phyloP scores from a whole-genome alignment of 352 stramenopile species.

The Phytopythium litorale region DNA sequence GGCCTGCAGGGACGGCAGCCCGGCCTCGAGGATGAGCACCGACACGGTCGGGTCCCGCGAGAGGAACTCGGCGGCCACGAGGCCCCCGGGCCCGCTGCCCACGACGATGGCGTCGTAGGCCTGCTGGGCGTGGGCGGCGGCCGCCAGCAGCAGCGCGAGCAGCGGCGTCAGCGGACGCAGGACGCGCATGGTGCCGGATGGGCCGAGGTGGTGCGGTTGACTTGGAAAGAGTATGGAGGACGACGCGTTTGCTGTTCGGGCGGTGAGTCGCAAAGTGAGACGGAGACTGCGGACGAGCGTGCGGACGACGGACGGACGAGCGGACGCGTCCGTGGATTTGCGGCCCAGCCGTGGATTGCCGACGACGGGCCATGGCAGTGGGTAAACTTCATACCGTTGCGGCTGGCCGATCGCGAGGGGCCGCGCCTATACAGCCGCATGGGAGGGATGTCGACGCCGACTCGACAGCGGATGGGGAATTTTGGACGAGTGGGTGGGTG shows the following conservation, averaged over 20 bases:
- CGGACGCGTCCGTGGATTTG: too few species aligned
- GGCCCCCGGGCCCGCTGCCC: conserved; percentile 47
- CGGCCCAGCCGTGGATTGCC: too few species aligned
- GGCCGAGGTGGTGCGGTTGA: not conserved
- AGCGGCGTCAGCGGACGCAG: not conserved
- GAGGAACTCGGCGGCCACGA: conserved; percentile 56
- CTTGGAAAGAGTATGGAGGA: not conserved
- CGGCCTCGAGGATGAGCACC: conserved; percentile 61
- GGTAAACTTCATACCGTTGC: too few species aligned
- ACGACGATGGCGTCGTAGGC: conserved; percentile 56
- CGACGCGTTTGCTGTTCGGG: not conserved
- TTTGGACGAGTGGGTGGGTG: too few species aligned
- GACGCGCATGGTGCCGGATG: not conserved
- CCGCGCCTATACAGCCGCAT: too few species aligned
- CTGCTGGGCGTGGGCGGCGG: conserved; percentile 20
- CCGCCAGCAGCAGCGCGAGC: not conserved
- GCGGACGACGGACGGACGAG: not conserved
- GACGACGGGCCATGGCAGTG: too few species aligned
- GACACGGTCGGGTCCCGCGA: conserved; percentile 40
- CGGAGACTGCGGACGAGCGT: not conserved
- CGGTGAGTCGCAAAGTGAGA: not conserved
- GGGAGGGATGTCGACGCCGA: too few species aligned
- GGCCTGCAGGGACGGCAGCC: conserved; percentile 32
- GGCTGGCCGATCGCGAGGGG: too few species aligned
- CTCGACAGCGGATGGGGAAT: too few species aligned